These are phyloP conservation scores for Pseudocercospora cruenta DNA, from an alignment of 2,329 filamentous ascomycete genomes.

Conservation along the genomic window DNA sequence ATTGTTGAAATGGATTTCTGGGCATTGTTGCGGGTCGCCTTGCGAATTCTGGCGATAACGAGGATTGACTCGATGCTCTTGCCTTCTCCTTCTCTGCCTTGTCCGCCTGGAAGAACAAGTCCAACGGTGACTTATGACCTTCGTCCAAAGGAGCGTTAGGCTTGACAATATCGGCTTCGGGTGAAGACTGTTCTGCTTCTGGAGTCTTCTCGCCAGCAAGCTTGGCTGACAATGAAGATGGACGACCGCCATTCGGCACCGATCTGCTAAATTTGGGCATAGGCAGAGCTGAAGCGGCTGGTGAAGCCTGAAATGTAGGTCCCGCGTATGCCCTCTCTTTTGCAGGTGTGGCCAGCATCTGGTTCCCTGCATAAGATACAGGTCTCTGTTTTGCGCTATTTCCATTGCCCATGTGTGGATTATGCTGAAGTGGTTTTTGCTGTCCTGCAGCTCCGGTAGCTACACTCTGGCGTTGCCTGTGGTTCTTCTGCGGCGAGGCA, in stretches of 20 bases:
- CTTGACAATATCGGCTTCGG: slow-evolving; percentile 48
- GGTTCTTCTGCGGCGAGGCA: slow-evolving; percentile 29
- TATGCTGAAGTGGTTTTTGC: slow-evolving; percentile 21
- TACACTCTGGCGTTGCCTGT: slow-evolving; percentile 30
- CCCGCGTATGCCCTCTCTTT: slow-evolving; percentile 75
- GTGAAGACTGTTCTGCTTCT: slow-evolving; percentile 52
- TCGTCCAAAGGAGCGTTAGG: slow-evolving; percentile 48
- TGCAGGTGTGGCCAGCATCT: slow-evolving; percentile 45
- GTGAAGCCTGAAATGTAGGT: slow-evolving; percentile 92
- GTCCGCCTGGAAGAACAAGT: slow-evolving; percentile 88
- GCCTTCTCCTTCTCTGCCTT: slow-evolving; percentile 72
- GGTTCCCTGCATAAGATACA: slow-evolving; percentile 46
- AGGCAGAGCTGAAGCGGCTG: slow-evolving; percentile 84
- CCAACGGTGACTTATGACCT: slow-evolving; percentile 73
- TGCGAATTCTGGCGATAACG: slow-evolving; percentile 55
- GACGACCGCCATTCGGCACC: slow-evolving; percentile 64
- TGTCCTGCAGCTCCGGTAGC: slow-evolving; percentile 16
- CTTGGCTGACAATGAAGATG: slow-evolving; percentile 48
- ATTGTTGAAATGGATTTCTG: slow-evolving; percentile 29
- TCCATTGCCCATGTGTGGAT: slow-evolving; percentile 26
- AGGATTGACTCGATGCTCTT: slow-evolving; percentile 56
- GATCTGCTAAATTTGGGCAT: slow-evolving; percentile 88
- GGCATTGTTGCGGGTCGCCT: slow-evolving; percentile 35
- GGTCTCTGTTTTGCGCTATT: slow-evolving; percentile 39
- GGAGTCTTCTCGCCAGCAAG: slow-evolving; percentile 53